Base-by-base conservation (phyloP, 2,329 filamentous ascomycete species). In the Emergomyces orientalis region DNA sequence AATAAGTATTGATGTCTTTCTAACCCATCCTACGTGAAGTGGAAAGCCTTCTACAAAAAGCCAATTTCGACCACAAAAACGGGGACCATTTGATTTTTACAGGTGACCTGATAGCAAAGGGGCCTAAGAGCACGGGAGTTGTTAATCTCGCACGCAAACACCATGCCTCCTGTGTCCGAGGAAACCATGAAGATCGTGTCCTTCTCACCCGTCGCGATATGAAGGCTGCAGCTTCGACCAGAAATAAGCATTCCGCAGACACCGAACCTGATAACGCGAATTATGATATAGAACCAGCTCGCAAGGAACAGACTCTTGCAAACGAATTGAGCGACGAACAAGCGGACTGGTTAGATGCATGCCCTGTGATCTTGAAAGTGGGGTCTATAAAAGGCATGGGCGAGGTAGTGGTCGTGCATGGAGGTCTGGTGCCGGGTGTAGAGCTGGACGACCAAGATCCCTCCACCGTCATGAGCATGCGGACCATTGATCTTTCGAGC, bases 141-240 rank as follows among this genome's bases (percentile, higher is more conserved):
- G 81, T 97, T 57, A 84, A 88, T 63, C 80, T 91, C 51, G 87
- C 90, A 45, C 88, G 91, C 73, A 76, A 83, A 17, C 77, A 93
- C 45, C 84, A 84, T 59, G 92, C 93, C 27, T 90, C 87, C 37
- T 90, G 86, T 65, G 91, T 97, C 9, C 87, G 93, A 59, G 94
- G 94, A 22, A 97, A 97, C 76, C 90, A 96, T 76, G 94, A 99
- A 73, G 92, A 97, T 73, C 83, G 86, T 27, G 81, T 97, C 25
- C 81, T 97, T n/a, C 81, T 88, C 9, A 82, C 86, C 1, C 83
- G 86, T 65, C 78, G 80, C 34, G 74, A 80, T 52, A 78, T 73
- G 69, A 73, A 67, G 58, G 25, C 54, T 51, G 19, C 41, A 30
- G 19, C 19, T 25, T n/a, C 51, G 8, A 7, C 25, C 11, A 25